Percentiles rank a stretch among this genome's conserved stretches.
Conservation (phyloP, 768 basidiomycete genomes). For the Steccherinum ochraceum region DNA sequence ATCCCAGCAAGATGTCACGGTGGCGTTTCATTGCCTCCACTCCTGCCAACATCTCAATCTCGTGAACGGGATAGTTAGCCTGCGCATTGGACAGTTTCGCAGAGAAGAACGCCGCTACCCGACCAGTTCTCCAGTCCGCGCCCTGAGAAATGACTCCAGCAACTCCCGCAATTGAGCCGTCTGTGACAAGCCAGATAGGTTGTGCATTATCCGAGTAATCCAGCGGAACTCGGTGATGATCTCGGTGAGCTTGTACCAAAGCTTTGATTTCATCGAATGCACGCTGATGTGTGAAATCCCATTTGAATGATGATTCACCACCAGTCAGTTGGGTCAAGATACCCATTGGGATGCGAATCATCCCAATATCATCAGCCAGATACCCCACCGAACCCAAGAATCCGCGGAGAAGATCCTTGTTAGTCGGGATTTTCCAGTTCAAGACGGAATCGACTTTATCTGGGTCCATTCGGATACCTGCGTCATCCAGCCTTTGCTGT, state of each 20-base stretch:
- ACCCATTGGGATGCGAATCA: slow-evolving; percentile 25
- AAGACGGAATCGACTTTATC: slow-evolving; percentile 30
- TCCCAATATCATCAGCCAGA: slow-evolving; percentile 28
- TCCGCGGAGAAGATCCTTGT: slow-evolving; percentile 29
- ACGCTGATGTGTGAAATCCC: slow-evolving; percentile 20
- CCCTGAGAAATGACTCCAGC: slow-evolving; percentile 19
- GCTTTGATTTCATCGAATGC: slow-evolving; percentile 13
- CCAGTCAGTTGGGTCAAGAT: slow-evolving; percentile 23
- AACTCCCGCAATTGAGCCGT: slow-evolving; percentile 16
- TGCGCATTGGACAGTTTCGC: slow-evolving; percentile 23
- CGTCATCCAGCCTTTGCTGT: slow-evolving; percentile 32
- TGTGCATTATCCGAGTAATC: slow-evolving; percentile 18
- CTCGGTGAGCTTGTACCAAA: slow-evolving; percentile 1
- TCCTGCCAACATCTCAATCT: slow-evolving; percentile 28
- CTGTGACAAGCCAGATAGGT: slow-evolving; percentile 17
- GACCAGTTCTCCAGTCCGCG: slow-evolving; percentile 4
- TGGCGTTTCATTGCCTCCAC: slow-evolving; percentile 31
- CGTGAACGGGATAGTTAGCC: slow-evolving; percentile 30
- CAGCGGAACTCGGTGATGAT: slow-evolving; percentile 10
- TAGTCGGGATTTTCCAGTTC: slow-evolving; percentile 27
- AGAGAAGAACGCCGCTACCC: slow-evolving; percentile 20
- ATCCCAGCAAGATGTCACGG: slow-evolving; percentile 19
- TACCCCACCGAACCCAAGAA: slow-evolving; percentile 37
- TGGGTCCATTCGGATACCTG: slow-evolving; percentile 30
- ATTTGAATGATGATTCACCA: slow-evolving; percentile 24